These are phyloP conservation scores for Stagonosporopsis tanaceti DNA, from an alignment of 2,329 filamentous ascomycete genomes.

Conservation along the genomic window DNA sequence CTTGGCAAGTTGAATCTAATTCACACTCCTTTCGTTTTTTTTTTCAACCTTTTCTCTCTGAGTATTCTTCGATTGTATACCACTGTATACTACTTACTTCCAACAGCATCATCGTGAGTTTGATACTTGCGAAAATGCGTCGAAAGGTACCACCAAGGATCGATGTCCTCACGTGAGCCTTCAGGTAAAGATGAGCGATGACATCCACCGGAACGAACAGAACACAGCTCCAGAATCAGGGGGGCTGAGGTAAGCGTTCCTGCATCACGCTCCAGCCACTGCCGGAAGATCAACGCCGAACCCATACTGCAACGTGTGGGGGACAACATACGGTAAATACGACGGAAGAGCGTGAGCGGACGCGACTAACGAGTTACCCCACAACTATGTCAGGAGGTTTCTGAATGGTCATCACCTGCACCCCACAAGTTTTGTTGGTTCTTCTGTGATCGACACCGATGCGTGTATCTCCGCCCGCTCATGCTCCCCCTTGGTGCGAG, in stretches of 20 bases:
- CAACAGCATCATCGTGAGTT: neutral
- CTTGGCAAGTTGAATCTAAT: slow-evolving; percentile 2
- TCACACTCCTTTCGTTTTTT: neutral
- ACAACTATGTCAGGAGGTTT: no score
- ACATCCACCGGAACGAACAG: neutral
- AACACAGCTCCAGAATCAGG: neutral
- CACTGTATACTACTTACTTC: neutral
- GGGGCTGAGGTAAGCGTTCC: neutral
- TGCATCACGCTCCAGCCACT: neutral
- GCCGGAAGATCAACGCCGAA: neutral
- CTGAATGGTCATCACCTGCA: no score
- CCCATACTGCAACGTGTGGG: neutral
- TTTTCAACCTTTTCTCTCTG: neutral
- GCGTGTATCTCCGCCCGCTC: no score
- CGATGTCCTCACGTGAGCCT: neutral
- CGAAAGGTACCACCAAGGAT: no score
- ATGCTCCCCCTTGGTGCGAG: neutral
- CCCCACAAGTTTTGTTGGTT: no score
- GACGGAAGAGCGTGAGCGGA: no score
- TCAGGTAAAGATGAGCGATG: no score
- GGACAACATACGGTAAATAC: slow-evolving; percentile 1
- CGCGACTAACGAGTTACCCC: no score
- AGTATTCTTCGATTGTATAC: neutral
- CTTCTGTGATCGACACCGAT: no score
- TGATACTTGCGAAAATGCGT: no score